Evolutionary conservation across 768 basidiomycete genomes (phyloP).

Genomic region (Dacryopinax primogenitus): DNA sequence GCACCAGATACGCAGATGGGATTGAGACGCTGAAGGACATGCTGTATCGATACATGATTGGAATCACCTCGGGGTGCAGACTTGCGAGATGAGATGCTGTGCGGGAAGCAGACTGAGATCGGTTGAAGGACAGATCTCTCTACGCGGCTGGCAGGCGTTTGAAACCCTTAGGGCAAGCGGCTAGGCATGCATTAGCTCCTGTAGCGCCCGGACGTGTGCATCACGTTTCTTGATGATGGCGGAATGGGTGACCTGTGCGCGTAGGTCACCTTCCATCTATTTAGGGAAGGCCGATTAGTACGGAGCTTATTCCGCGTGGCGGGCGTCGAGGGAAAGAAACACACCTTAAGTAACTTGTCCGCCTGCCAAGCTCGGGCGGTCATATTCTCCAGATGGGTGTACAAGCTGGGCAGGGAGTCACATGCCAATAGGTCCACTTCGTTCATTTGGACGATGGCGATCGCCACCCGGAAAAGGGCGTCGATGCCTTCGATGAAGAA

Average conservation of each 20-base stretch:
- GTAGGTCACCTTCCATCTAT: conserved; percentile 50
- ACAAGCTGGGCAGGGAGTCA: conserved; percentile 76
- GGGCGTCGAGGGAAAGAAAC: conserved; percentile 19
- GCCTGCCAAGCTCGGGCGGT: conserved; percentile 91
- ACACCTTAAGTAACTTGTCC: conserved; percentile 76
- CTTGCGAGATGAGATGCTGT: no score
- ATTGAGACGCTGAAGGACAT: no score
- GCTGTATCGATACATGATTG: no score
- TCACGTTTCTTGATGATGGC: conserved; percentile 47
- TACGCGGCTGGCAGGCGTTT: neutral
- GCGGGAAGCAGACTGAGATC: no score
- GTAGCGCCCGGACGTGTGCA: conserved; percentile 34
- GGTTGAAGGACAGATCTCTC: no score
- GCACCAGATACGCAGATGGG: no score
- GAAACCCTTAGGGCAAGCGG: neutral
- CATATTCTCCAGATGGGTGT: conserved; percentile 75
- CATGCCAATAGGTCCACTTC: conserved; percentile 73
- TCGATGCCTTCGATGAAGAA: conserved; percentile 88
- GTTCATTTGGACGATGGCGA: conserved; percentile 72
- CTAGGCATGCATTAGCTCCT: neutral
- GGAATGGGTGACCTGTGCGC: conserved; percentile 37
- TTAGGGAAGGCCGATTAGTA: no score
- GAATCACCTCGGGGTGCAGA: no score
- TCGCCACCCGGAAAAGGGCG: conserved; percentile 77
- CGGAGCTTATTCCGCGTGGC: no score